Evolutionary conservation across 179 eudicot genomes (phyloP).

Genomic region (Corrigiola litoralis): DNA sequence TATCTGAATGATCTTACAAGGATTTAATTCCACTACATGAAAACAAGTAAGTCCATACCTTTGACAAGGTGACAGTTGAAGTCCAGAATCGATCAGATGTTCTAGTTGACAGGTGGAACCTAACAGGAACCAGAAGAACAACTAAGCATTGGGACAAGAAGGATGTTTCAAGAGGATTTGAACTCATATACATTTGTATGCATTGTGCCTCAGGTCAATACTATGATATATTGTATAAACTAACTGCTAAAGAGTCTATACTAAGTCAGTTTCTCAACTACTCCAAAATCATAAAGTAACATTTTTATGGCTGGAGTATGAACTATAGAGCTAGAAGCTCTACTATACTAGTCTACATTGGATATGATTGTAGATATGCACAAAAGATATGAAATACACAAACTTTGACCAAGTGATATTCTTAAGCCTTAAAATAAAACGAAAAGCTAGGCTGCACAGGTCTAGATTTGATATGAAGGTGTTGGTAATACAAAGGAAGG

Average conservation of each 20-base stretch:
- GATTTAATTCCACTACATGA: background rate
- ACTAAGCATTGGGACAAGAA: background rate
- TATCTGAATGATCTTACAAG: background rate
- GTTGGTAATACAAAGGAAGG: background rate
- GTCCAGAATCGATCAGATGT: conserved; percentile 61
- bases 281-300: too few species aligned
- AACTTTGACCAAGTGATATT: too few species aligned
- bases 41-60: conserved; percentile 40
- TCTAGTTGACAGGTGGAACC: conserved; percentile 87
- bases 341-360: too few species aligned
- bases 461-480: background rate
- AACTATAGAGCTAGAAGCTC: too few species aligned
- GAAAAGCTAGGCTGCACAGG: background rate
- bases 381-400: background rate
- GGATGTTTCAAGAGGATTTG: background rate
- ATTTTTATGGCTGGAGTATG: background rate
- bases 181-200: background rate
- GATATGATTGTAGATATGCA: background rate
- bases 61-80: conserved; percentile 75
- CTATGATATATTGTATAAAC: background rate
- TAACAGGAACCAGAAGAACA: conserved; percentile 27
- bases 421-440: too few species aligned
- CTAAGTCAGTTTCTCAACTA: too few species aligned
- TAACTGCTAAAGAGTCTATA: background rate
- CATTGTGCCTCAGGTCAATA: background rate